These are phyloP conservation scores for Sarcodon aspratus DNA, from an alignment of 768 basidiomycete genomes.

Conservation along the genomic window DNA sequence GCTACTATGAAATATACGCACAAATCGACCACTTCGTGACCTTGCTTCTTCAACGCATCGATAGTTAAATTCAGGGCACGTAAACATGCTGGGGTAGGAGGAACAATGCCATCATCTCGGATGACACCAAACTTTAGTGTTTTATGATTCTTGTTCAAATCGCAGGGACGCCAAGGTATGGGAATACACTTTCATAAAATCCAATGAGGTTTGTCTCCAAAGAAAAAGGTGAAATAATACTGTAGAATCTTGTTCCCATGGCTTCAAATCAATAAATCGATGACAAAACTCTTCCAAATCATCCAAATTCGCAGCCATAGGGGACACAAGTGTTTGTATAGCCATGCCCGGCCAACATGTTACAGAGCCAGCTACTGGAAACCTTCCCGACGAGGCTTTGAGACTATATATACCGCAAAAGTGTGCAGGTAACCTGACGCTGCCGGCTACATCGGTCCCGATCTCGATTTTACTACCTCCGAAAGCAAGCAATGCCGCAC, in stretches of 20 bases:
- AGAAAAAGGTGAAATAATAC: conserved; percentile 12
- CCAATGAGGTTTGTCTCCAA: background rate
- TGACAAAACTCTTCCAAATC: conserved; percentile 33
- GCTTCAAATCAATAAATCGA: conserved; percentile 26
- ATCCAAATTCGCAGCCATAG: conserved; percentile 29
- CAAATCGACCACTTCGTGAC: conserved; percentile 30
- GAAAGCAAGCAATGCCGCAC: conserved; percentile 34
- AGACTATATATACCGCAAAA: conserved; percentile 30
- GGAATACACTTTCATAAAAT: conserved; percentile 28
- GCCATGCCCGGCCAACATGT: conserved; percentile 26
- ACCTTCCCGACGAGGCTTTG: conserved; percentile 26
- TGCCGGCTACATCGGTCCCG: conserved; percentile 39
- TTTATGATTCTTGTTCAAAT: conserved; percentile 21
- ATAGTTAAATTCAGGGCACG: conserved; percentile 24
- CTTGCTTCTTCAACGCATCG: conserved; percentile 22
- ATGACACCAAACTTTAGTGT: conserved; percentile 29
- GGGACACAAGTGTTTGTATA: conserved; percentile 23
- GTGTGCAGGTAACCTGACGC: conserved; percentile 35
- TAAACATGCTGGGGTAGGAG: conserved; percentile 27
- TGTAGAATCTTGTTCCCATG: conserved; percentile 32
- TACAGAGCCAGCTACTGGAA: conserved; percentile 21
- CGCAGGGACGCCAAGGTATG: conserved; percentile 27
- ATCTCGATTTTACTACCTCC: conserved; percentile 34
- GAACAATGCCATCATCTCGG: conserved; percentile 27
- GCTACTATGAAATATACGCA: conserved; percentile 9